Percentiles rank a stretch among this genome's conserved stretches.
Conservation (phyloP, 305 asterid genomes). For the Solanum hybrid region DNA sequence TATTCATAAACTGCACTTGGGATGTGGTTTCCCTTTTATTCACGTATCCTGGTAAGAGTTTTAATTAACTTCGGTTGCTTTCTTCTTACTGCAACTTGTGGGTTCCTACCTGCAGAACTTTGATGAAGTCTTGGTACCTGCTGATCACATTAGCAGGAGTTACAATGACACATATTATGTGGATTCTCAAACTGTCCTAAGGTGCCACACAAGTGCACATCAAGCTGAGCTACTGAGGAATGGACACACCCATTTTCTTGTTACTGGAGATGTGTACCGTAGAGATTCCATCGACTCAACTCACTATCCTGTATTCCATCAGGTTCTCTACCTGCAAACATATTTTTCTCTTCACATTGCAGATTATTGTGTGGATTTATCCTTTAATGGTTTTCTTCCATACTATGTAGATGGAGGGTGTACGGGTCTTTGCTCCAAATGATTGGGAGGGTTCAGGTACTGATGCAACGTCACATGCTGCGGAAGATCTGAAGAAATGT, state of each 20-base stretch:
- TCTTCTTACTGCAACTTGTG: background rate
- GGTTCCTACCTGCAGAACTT: slow-evolving; percentile 58
- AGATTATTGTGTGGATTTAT: background rate
- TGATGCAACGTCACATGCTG: slow-evolving; percentile 67
- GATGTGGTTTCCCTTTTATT: background rate
- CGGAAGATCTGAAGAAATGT: slow-evolving; percentile 79
- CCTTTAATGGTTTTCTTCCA: slow-evolving; percentile 9
- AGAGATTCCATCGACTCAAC: slow-evolving; percentile 91
- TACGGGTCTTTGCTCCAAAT: slow-evolving; percentile 58
- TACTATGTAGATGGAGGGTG: slow-evolving; percentile 88
- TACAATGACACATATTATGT: slow-evolving; percentile 91
- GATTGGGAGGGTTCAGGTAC: slow-evolving; percentile 71
- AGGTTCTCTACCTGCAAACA: slow-evolving; percentile 31
- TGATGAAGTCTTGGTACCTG: slow-evolving; percentile 94
- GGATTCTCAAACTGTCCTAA: slow-evolving; percentile 79
- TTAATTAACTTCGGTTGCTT: background rate
- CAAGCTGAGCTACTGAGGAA: slow-evolving; percentile 74
- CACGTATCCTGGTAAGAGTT: background rate
- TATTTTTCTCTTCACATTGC: background rate
- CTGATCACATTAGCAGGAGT: slow-evolving; percentile 96
- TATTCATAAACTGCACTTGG: background rate
- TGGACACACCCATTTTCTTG: slow-evolving; percentile 76
- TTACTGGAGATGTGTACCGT: slow-evolving; percentile 93
- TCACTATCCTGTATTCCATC: slow-evolving; percentile 96
- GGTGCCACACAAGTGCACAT: slow-evolving; percentile 99